Base-by-base conservation (phyloP, 495 filamentous ascomycete species). In the Daldinia childiae region DNA sequence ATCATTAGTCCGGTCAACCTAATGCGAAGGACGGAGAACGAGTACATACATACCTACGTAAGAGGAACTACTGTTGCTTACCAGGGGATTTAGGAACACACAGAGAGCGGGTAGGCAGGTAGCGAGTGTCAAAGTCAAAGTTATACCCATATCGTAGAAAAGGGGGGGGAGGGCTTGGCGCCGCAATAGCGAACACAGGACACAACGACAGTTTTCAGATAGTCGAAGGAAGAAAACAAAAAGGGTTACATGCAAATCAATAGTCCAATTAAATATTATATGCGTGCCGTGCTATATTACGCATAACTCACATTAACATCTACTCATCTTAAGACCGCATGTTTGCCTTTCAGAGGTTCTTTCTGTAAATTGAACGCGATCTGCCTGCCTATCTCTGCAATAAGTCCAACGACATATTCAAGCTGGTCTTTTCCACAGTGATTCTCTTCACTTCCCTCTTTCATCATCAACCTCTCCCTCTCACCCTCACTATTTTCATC, bases 371-470 rank as follows among this genome's bases (percentile, higher is more conserved):
- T 51, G 56, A 62, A 36, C 41, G 41, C 64, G 65, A 73, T 73
- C 70, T 71, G 55, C 70, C 64, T 73, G 55, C 70, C 65, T 73
- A 68, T 73, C 56, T 73, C 70, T 73, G 60, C 64, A 73, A 43
- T 41, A 69, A 64, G 65, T 38, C 71, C 60, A 66, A 65, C 64
- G 38, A 72, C 62, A 64, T 77, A 73, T 71, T 73, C 68, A 74
- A 75, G 61, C 61, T 66, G 62, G 68, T 60, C 68, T 43, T 74
- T 58, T 21, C 32, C 50, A 48, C 60, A 15, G 21, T 4, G 14
- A 14, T 45, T 32, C 57, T 45, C 21, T 43, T 38, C 24, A 41
- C 39, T 26, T 27, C 56, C 41, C 55, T 14, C 17, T 12, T 6
- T 58, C 56, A 32, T 29, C 27, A 14, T 34, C 52, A n/a, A 14